Conservation (phyloP, 75 land plant genomes). For the Cryptomeria japonica region DNA sequence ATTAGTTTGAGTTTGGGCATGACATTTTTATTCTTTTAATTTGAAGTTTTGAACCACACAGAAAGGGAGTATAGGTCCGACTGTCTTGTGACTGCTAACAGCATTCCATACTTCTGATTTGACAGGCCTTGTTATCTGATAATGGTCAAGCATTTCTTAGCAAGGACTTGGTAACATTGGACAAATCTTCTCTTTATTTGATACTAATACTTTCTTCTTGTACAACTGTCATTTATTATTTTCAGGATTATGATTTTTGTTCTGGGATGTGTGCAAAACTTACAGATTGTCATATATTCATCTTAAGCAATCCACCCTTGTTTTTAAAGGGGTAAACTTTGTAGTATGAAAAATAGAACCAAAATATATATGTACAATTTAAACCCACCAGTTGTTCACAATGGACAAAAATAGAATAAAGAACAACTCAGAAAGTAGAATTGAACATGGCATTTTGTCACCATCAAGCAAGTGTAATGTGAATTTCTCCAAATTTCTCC, state of each 20-base stretch:
- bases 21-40: neutral
- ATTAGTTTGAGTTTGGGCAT: neutral
- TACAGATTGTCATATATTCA: neutral
- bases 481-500: neutral
- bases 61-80: neutral
- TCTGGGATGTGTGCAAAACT: neutral
- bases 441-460: too few relatives aligned
- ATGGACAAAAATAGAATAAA: neutral
- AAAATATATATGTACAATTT: neutral
- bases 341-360: neutral
- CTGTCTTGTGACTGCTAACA: neutral
- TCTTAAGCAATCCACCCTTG: neutral
- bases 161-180: constrained; percentile 55
- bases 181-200: neutral
- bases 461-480: too few relatives aligned
- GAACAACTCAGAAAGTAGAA: neutral
- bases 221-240: neutral
- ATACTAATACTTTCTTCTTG: neutral
- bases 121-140: constrained; percentile 40
- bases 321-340: neutral
- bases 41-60: neutral
- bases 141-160: constrained; percentile 54
- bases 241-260: neutral
- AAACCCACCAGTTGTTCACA: neutral
- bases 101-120: neutral